These are phyloP conservation scores for Citrus unshiu DNA, from an alignment of 345 rosid species.

Conservation along the genomic window DNA sequence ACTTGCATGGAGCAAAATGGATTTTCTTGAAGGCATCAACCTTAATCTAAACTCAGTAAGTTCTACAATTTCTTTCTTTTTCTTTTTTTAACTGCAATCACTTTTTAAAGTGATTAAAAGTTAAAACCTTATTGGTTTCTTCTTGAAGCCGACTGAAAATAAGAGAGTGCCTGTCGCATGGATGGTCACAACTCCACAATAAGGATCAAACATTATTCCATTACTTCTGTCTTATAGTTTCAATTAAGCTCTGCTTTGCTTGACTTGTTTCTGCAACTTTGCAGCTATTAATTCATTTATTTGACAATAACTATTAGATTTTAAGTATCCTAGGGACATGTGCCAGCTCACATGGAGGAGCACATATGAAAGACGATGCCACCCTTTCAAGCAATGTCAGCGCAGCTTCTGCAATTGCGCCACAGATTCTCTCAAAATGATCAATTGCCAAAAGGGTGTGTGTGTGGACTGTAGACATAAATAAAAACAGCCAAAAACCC, in stretches of 20 bases:
- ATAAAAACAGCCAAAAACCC: background rate
- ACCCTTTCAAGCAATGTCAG: background rate
- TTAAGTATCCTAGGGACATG: background rate
- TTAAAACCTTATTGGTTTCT: background rate
- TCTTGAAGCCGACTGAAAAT: background rate
- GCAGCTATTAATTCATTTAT: background rate
- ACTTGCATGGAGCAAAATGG: background rate
- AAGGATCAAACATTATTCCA: background rate
- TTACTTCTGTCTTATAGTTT: background rate
- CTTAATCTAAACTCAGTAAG: background rate
- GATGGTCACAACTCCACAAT: background rate
- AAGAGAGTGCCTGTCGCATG: background rate
- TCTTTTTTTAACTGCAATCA: background rate
- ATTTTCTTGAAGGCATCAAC: background rate
- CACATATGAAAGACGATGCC: background rate
- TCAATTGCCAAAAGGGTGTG: background rate
- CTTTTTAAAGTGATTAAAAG: background rate
- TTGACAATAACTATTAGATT: background rate
- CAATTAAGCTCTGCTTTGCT: background rate
- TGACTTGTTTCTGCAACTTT: background rate
- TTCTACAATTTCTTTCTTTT: background rate
- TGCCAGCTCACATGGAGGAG: background rate
- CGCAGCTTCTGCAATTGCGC: background rate
- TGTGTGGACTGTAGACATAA: background rate
- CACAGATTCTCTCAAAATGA: background rate